Base-by-base conservation (phyloP, 2,329 filamentous ascomycete species). In the Scedosporium dehoogii region DNA sequence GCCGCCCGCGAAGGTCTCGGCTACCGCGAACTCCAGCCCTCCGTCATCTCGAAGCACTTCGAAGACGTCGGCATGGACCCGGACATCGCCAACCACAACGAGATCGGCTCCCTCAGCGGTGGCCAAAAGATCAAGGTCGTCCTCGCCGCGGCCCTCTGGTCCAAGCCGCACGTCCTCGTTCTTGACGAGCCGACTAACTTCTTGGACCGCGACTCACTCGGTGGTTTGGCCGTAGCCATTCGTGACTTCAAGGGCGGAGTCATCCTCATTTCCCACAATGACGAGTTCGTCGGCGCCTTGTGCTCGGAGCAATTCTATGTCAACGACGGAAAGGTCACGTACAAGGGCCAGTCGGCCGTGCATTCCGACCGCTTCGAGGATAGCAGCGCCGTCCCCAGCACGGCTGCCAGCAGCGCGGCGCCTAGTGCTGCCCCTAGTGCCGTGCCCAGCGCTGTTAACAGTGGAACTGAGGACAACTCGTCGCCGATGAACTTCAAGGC, bases 61-160 rank as follows among this genome's bases (percentile, higher is more conserved):
- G 92, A 97, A 70, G 94, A 99, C 70, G 84, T 97, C 42, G 94
- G 94, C 64, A 85, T 99, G 59, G 94, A 97, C 73, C 92, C 93
- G 0, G 94, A 99, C 71, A 97, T 99, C 71, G 94, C 94, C 71
- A 96, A 97, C 78, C 94, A 99, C 85, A 97, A 97, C 75, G 89
- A 97, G 77, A 99, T 99, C 70, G 91, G 90, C 66, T 94, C 92
- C 70, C 83, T 99, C 12, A 97, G 92, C 9, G 94, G 94, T 76
- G 94, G 94, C 14, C 94, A 99, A 74, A 97, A 97, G 78, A 94
- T 99, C 79, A 99, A 99, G 84, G 94, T 99, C 58, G 94, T 99
- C 66, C 86, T 99, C 69, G 94, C 91, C 3, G 91, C 56, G 2
- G 27, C 56, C 3, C 56, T 58, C 4, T 96, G 92, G 92, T 97